Conservation (phyloP, 176 grass and related monocot species). For the Carex scoparia region DNA sequence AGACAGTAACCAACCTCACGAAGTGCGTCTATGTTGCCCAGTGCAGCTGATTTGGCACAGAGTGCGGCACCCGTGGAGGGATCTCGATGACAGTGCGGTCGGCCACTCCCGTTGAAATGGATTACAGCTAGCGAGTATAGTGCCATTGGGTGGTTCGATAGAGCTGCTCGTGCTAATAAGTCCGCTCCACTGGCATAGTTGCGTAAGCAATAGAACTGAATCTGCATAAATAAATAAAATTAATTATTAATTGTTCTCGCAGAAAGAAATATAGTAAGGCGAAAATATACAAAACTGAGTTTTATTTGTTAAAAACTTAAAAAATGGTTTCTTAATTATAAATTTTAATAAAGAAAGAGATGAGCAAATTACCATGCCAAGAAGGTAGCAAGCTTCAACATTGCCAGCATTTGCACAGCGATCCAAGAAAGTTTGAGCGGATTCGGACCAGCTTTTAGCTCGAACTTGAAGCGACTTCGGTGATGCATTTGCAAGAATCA, state of each 20-base stretch:
- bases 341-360: neutral
- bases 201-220: slow-evolving; percentile 58
- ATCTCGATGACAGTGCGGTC: slow-evolving; percentile 44
- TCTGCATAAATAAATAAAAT: slow-evolving; percentile 25
- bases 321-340: neutral
- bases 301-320: neutral
- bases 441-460: slow-evolving; percentile 38
- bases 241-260: neutral
- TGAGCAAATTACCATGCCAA: slow-evolving; percentile 64
- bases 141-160: slow-evolving; percentile 33
- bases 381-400: slow-evolving; percentile 60
- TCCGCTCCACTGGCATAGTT: slow-evolving; percentile 29
- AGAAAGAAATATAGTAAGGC: neutral
- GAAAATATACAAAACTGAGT: neutral
- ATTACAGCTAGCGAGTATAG: slow-evolving; percentile 65
- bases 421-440: slow-evolving; percentile 45
- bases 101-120: slow-evolving; percentile 74
- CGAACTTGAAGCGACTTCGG: slow-evolving; percentile 26
- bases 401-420: slow-evolving; percentile 55
- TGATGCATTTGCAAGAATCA: slow-evolving; percentile 41
- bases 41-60: slow-evolving; percentile 47
- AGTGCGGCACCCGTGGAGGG: slow-evolving; percentile 46
- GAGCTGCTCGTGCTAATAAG: slow-evolving; percentile 48
- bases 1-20: slow-evolving; percentile 80
- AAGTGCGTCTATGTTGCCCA: slow-evolving; percentile 59